A percentile compares a stretch with the other conserved stretches of the same genome.
Evolutionary conservation across 2,329 filamentous ascomycete genomes (phyloP).

Genomic region (Clarireedia sp.): DNA sequence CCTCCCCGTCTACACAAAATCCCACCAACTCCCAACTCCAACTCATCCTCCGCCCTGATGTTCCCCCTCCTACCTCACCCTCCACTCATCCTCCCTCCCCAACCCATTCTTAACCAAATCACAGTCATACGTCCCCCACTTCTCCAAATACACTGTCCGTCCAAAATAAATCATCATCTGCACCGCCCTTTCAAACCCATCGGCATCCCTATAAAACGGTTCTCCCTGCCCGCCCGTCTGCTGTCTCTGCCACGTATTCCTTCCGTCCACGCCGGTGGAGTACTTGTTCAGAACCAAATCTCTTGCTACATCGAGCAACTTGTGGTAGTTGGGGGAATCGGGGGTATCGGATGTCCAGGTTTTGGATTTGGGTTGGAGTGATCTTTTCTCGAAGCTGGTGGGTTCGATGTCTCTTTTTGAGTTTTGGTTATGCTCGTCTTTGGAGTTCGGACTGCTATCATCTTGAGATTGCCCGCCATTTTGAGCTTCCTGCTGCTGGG

Average conservation of each 20-base stretch:
- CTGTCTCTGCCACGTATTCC: conserved; percentile 46
- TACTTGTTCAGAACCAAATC: conserved; percentile 11
- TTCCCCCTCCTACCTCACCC: conserved; percentile 13
- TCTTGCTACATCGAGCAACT: conserved; percentile 28
- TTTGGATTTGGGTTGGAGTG: neutral
- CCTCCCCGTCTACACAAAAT: too few species aligned
- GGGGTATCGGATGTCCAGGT: conserved; percentile 22
- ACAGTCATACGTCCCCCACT: conserved; percentile 41
- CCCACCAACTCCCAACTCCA: neutral
- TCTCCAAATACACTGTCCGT: conserved; percentile 33
- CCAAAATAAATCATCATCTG: conserved; percentile 40
- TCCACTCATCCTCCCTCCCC: conserved; percentile 38
- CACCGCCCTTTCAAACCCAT: conserved; percentile 38
- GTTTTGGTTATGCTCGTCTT: neutral
- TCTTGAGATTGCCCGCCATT: neutral
- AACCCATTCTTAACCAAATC: conserved; percentile 32
- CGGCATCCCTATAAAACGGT: conserved; percentile 43
- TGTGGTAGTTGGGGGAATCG: conserved; percentile 21
- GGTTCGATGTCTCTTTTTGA: neutral
- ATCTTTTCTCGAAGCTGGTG: neutral
- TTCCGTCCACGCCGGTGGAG: conserved; percentile 15
- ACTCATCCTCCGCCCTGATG: neutral
- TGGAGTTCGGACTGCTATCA: neutral
- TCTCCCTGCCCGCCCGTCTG: conserved; percentile 46
- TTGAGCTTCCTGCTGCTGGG: neutral